Evolutionary conservation across 495 filamentous ascomycete species (phyloP), one percentile per base, ranked within the genome.

Genomic region (Hypoxylon cercidicola): DNA sequence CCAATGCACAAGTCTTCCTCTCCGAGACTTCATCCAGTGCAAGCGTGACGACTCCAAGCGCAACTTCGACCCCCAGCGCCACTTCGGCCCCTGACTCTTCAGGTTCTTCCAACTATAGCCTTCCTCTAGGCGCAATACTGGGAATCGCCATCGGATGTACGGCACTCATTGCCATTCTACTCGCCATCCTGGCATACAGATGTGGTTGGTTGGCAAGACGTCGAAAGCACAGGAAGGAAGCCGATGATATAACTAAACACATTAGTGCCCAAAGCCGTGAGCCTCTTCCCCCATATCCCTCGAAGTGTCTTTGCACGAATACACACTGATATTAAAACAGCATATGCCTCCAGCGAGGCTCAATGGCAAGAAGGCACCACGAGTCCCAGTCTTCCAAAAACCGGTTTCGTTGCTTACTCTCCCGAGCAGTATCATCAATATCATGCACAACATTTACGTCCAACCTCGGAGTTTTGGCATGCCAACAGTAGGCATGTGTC

Each of bases 121-220:
- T 68, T 40, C 37, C 65, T 9, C 49, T 64, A 1, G 65, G 60
- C 41, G 65, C 23, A 9, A 68, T 68, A 50, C 20, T 68, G 1
- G 65, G 65, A 11, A 68, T 68, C 41, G 55, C 60, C 47, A 48
- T 68, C 12, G 65, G 65, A 18, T 30, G 60, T 10, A 55, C 65
- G 10, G 65, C 60, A 1, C 23, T 68, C 20, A 37, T 68, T 15
- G 65, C 55, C 32, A 56, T 68, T 12, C 11, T 64, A 13, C 50
- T 68, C n/a, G 65, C 40, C 9, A 37, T 68, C 15, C 0, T 64
- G 13, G 60, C 65, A 1, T 68, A 68, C 13, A 55, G 55, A 46
- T 60, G 54, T 18, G 65, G 65, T 19, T 68, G 65, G 65, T 19
- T 68, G 12, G 59, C 58, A 47, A 61, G 48, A 18, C 20, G 41